Evolutionary conservation across 257 asterid species (phyloP).

Genomic region (Cinchona pubescens): DNA sequence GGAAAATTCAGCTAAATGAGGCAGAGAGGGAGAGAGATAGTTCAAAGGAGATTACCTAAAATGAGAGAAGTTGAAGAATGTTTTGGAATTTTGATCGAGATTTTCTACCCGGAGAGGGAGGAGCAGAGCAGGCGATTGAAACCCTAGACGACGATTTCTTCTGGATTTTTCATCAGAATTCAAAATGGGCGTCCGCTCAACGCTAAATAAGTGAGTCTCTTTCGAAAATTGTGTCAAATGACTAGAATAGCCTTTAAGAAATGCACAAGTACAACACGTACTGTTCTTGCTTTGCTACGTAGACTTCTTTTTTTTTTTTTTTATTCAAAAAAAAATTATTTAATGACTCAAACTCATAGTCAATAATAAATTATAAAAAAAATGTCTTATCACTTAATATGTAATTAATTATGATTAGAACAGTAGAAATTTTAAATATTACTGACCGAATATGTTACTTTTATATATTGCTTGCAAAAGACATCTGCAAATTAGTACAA

Average conservation of each 20-base stretch:
- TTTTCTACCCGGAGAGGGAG: background rate
- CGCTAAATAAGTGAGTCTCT: background rate
- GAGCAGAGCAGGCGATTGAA: background rate
- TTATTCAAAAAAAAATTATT: too few species aligned
- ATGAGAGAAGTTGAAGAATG: background rate
- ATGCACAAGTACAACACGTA: background rate
- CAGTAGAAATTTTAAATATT: too few species aligned
- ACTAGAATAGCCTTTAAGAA: background rate
- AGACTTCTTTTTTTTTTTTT: too few species aligned
- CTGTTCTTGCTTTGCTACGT: too few species aligned
- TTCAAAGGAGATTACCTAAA: conserved; percentile 7
- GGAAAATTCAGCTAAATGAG: background rate
- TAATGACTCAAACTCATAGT: too few species aligned
- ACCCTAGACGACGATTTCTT: conserved; percentile 1
- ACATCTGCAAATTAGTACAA: too few species aligned
- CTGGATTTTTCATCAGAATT: background rate
- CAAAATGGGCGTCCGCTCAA: conserved; percentile 6
- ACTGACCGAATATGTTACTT: too few species aligned
- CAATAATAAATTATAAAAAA: too few species aligned
- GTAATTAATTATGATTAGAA: too few species aligned
- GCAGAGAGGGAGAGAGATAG: background rate
- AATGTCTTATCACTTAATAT: too few species aligned
- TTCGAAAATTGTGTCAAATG: too few species aligned
- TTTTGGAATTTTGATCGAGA: background rate
- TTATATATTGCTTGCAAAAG: too few species aligned